A percentile compares a stretch with the other conserved stretches of the same genome.
Conservation (phyloP, 129 eudicot genomes). For the Tagetes erecta region DNA sequence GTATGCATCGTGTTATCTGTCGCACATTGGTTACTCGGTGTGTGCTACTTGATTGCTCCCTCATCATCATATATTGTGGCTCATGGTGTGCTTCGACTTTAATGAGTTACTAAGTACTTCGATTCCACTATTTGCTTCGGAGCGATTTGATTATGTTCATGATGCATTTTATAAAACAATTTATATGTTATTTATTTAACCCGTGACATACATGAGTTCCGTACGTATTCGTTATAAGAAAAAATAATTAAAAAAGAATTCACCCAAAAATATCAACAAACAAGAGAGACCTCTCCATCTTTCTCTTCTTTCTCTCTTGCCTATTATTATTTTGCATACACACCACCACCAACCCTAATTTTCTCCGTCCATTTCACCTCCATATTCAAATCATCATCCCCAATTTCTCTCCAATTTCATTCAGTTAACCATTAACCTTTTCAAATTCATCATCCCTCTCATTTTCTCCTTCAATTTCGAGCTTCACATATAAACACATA, state of each 20-base stretch:
- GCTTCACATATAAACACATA: constrained; percentile 19
- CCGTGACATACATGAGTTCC: too few species aligned
- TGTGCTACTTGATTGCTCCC: too few species aligned
- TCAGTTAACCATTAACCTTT: background rate
- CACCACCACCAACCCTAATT: constrained; percentile 32
- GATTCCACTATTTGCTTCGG: too few species aligned
- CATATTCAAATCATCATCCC: constrained; percentile 8
- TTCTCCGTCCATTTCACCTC: constrained; percentile 20
- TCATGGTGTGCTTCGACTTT: too few species aligned
- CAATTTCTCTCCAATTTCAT: constrained; percentile 26
- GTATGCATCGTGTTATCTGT: too few species aligned
- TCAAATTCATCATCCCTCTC: background rate
- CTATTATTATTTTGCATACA: too few species aligned
- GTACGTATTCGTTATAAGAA: background rate
- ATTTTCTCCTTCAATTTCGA: background rate
- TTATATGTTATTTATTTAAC: too few species aligned
- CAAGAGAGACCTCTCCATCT: background rate
- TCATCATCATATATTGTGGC: too few species aligned
- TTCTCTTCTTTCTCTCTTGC: constrained; percentile 19
- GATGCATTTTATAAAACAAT: too few species aligned
- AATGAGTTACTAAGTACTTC: too few species aligned
- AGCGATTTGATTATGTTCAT: too few species aligned
- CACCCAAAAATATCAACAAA: background rate
- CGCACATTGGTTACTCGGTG: too few species aligned
- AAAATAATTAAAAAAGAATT: background rate